Evolutionary conservation across 2,329 filamentous ascomycete genomes (phyloP).

Genomic region (Emergomyces pasteurianus): DNA sequence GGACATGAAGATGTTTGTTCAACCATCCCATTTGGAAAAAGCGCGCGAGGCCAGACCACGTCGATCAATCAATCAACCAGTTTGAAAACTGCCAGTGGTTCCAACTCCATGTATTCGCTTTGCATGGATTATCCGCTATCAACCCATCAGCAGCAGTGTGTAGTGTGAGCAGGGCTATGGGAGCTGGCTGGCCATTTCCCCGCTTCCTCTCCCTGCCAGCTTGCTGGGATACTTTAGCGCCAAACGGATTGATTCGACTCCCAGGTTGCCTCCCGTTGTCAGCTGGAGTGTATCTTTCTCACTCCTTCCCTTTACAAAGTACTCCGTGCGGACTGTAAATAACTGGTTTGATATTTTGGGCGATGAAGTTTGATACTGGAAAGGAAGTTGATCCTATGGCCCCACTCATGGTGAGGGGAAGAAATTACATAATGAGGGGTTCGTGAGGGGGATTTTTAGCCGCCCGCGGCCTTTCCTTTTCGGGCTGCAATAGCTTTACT

Average conservation of each 20-base stretch:
- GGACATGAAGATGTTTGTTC: too few species aligned
- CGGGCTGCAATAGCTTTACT: background rate
- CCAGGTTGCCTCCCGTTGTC: background rate
- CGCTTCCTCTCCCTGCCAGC: background rate
- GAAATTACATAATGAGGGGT: conserved; percentile 5
- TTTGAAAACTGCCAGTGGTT: background rate
- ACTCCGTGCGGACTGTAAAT: too few species aligned
- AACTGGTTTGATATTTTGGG: background rate
- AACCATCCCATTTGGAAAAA: too few species aligned
- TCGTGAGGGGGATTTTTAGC: background rate
- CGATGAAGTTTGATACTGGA: too few species aligned
- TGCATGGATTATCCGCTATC: too few species aligned
- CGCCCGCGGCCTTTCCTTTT: background rate
- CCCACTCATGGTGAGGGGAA: background rate
- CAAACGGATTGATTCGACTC: background rate
- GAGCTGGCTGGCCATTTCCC: background rate
- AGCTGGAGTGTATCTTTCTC: background rate
- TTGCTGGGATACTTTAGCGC: background rate
- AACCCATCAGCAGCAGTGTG: too few species aligned
- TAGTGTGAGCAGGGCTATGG: background rate
- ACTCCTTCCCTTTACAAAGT: too few species aligned
- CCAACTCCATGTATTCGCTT: too few species aligned
- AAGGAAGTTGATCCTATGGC: too few species aligned
- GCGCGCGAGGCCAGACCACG: background rate
- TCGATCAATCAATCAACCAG: background rate